phyloP scores from a whole-genome alignment of 306 rosid species.

The Cucumis cinereus region DNA sequence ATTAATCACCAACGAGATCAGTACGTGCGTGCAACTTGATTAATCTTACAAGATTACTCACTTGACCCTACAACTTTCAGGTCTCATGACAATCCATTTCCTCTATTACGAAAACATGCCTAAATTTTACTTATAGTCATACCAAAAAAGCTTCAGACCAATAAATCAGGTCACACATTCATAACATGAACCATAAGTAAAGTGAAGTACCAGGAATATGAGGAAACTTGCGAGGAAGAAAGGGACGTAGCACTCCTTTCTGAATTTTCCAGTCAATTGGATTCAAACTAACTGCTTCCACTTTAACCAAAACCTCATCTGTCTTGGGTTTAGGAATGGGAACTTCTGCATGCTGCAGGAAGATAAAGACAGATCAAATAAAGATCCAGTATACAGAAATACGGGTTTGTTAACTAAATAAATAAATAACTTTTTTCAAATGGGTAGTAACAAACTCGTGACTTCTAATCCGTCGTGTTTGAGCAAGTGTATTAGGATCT shows the following conservation, averaged over 20 bases:
- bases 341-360: constrained; percentile 57
- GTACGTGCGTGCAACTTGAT: neutral
- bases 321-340: constrained; percentile 38
- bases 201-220: constrained; percentile 38
- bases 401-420: too few relatives aligned
- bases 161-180: neutral
- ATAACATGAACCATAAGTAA: neutral
- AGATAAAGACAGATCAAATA: neutral
- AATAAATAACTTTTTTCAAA: too few relatives aligned
- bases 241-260: constrained; percentile 31
- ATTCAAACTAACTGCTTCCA: constrained; percentile 53
- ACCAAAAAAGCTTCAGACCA: neutral
- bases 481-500: neutral
- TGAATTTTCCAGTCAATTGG: constrained; percentile 74
- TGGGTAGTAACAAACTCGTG: too few relatives aligned
- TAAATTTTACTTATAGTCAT: neutral
- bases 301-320: constrained; percentile 40
- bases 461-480: too few relatives aligned
- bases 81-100: neutral
- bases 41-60: too few relatives aligned
- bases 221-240: constrained; percentile 42
- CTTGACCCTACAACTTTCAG: too few relatives aligned
- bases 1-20: neutral
- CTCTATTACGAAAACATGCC: neutral
- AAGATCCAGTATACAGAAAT: too few relatives aligned